Evolutionary conservation across 2,329 filamentous ascomycete species (phyloP).

Genomic region (Rutstroemia sp.): DNA sequence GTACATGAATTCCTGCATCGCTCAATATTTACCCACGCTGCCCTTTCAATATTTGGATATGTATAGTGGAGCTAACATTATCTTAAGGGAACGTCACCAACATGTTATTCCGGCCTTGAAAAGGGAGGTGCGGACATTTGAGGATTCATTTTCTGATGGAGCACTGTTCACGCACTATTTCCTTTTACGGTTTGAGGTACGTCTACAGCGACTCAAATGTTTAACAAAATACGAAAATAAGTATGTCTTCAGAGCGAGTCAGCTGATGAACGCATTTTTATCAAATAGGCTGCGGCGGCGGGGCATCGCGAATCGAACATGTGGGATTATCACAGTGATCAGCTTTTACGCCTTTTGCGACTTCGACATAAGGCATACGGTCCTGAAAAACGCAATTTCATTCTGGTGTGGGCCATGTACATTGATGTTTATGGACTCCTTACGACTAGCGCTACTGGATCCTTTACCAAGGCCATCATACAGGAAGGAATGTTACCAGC

Average conservation of each 20-base stretch:
- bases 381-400: slow-evolving; percentile 40
- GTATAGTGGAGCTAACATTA: slow-evolving; percentile 33
- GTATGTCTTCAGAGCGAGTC: slow-evolving; percentile 9
- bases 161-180: slow-evolving; percentile 49
- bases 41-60: too few species aligned
- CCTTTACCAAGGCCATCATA: slow-evolving; percentile 39
- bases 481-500: slow-evolving; percentile 40
- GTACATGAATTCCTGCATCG: too few species aligned
- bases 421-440: slow-evolving; percentile 49
- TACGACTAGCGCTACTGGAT: slow-evolving; percentile 42
- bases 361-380: slow-evolving; percentile 39
- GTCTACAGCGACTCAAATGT: slow-evolving; percentile 11
- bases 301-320: slow-evolving; percentile 37
- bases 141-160: slow-evolving; percentile 48
- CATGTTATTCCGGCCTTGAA: slow-evolving; percentile 43
- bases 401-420: slow-evolving; percentile 46
- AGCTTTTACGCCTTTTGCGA: slow-evolving; percentile 41
- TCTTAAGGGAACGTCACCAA: slow-evolving; percentile 47
- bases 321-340: slow-evolving; percentile 47
- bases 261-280: slow-evolving; percentile 16
- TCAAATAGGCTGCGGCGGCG: slow-evolving; percentile 36
- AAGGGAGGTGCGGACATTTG: slow-evolving; percentile 35
- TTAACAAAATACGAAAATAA: background rate
- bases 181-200: slow-evolving; percentile 48
- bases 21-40: too few species aligned